Evolutionary conservation across 2,329 filamentous ascomycete genomes (phyloP).

Genomic region (Whalleya microplaca): DNA sequence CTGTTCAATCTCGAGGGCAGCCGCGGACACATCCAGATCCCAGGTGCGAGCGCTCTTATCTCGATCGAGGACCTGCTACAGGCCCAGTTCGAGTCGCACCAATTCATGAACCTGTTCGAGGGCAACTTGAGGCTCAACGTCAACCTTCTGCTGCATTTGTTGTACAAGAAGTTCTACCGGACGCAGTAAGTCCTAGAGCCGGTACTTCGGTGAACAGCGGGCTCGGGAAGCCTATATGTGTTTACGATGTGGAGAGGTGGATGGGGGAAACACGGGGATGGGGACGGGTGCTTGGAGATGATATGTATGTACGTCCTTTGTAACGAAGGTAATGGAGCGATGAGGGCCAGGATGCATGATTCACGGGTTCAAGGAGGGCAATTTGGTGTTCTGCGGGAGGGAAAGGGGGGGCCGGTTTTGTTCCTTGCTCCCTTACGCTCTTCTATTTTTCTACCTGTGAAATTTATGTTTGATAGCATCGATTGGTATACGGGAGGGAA

Average conservation of each 20-base stretch:
- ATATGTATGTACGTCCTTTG: background rate
- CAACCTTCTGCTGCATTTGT: conserved; percentile 91
- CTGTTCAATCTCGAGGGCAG: conserved; percentile 92
- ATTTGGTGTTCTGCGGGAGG: conserved; percentile 23
- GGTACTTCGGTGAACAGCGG: conserved; percentile 4
- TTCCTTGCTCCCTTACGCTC: conserved; percentile 3
- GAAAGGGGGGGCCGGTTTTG: background rate
- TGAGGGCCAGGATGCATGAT: conserved; percentile 23
- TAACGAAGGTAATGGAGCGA: conserved; percentile 8
- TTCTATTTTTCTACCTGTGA: conserved; percentile 9
- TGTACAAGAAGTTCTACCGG: conserved; percentile 98
- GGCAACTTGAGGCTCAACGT: conserved; percentile 87
- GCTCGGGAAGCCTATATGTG: background rate
- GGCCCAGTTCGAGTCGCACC: conserved; percentile 95
- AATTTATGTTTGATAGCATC: conserved; percentile 4
- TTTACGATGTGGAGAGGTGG: background rate
- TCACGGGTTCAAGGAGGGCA: conserved; percentile 20
- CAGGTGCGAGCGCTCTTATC: conserved; percentile 85
- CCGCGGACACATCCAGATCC: conserved; percentile 92
- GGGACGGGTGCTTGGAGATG: background rate
- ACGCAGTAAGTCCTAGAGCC: conserved; percentile 54
- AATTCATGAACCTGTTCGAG: conserved; percentile 95
- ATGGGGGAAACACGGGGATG: background rate
- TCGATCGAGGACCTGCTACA: conserved; percentile 92
- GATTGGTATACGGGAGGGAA: background rate